Evolutionary conservation across 345 rosid genomes (phyloP).

Genomic region (Euphorbia pulcherrima): DNA sequence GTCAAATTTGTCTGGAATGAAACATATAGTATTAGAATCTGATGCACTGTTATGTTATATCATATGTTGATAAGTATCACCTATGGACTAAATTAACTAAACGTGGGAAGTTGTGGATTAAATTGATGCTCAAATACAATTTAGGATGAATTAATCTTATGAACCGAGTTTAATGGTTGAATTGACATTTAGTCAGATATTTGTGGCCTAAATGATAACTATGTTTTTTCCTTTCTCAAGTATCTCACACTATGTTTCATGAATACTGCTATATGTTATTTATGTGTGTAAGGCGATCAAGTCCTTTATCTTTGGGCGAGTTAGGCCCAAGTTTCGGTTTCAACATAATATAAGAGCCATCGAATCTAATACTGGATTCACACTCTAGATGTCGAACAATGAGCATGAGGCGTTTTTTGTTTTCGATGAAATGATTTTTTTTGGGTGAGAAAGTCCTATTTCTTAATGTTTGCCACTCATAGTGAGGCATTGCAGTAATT

Average conservation of each 20-base stretch:
- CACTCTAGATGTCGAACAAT: too few relatives aligned
- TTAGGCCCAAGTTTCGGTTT: background rate
- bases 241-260: too few relatives aligned
- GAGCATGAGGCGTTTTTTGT: too few relatives aligned
- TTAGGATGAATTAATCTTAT: too few relatives aligned
- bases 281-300: background rate
- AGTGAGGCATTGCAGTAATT: background rate
- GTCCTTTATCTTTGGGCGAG: background rate
- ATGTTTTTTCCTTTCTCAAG: background rate
- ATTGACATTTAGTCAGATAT: background rate
- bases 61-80: too few relatives aligned
- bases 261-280: background rate
- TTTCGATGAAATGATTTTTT: too few relatives aligned
- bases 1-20: too few relatives aligned
- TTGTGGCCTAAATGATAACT: background rate
- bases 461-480: conserved; percentile 14
- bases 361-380: background rate
- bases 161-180: background rate
- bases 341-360: background rate
- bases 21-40: too few relatives aligned
- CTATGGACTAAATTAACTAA: too few relatives aligned
- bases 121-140: too few relatives aligned
- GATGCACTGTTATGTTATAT: too few relatives aligned
- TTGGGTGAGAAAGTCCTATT: conserved; percentile 9
- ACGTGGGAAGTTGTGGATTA: too few relatives aligned